phyloP scores from a whole-genome alignment of 768 basidiomycete genomes.

The Amanita rubescens region DNA sequence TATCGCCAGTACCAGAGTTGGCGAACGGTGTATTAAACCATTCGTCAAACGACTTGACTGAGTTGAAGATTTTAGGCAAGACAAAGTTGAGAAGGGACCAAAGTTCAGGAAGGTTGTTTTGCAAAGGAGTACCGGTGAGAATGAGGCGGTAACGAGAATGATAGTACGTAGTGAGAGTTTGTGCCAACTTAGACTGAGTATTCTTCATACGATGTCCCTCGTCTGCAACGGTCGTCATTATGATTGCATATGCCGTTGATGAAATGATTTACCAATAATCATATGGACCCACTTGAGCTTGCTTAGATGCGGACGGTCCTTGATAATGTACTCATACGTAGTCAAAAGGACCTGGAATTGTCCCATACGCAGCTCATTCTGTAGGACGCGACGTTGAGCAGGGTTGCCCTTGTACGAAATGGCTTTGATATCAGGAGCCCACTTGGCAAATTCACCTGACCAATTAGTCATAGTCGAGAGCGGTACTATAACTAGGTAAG shows the following conservation, averaged over 20 bases:
- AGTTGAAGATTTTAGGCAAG: slow-evolving; percentile 94
- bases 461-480: slow-evolving; percentile 97
- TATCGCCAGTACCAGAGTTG: slow-evolving; percentile 95
- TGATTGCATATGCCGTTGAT: neutral
- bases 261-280: slow-evolving; percentile 68
- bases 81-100: slow-evolving; percentile 96
- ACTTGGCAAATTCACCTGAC: slow-evolving; percentile 95
- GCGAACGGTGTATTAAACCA: slow-evolving; percentile 99
- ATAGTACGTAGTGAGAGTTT: slow-evolving; percentile 88
- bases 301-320: slow-evolving; percentile 83
- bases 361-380: slow-evolving; percentile 67
- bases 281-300: slow-evolving; percentile 96
- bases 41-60: slow-evolving; percentile 97
- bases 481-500: slow-evolving; percentile 93
- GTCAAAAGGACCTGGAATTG: slow-evolving; percentile 91
- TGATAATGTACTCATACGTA: slow-evolving; percentile 97
- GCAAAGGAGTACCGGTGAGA: slow-evolving; percentile 90
- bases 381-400: slow-evolving; percentile 66
- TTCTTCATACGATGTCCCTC: slow-evolving; percentile 99
- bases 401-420: slow-evolving; percentile 94
- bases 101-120: slow-evolving; percentile 94
- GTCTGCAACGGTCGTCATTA: slow-evolving; percentile 35
- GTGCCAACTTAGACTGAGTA: slow-evolving; percentile 79
- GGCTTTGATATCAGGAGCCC: slow-evolving; percentile 78
- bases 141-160: slow-evolving; percentile 91